A percentile compares a stretch with the other conserved stretches of the same genome.
Conservation (phyloP, 2,329 filamentous ascomycete species). For the Cladosporium sphaerospermum region DNA sequence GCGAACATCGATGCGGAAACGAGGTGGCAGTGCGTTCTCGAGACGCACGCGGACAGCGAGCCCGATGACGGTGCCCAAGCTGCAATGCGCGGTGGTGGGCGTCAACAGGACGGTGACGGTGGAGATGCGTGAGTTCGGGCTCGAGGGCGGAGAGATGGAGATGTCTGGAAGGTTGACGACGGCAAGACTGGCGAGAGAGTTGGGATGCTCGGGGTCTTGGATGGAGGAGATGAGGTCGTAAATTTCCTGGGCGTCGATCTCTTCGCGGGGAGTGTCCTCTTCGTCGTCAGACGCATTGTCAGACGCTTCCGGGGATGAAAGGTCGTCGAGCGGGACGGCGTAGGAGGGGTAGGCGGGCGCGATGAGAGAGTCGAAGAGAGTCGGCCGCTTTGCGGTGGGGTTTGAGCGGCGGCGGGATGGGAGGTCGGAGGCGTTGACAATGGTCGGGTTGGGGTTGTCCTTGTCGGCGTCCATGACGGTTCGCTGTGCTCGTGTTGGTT, state of each 20-base stretch:
- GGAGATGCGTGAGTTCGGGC: conserved; percentile 57
- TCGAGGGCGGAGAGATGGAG: conserved; percentile 63
- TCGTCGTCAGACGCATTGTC: conserved; percentile 49
- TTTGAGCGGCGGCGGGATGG: conserved; percentile 61
- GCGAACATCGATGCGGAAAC: conserved; percentile 84
- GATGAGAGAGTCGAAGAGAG: conserved; percentile 48
- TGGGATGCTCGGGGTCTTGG: conserved; percentile 91
- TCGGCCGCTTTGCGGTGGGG: conserved; percentile 40
- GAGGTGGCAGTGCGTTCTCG: conserved; percentile 82
- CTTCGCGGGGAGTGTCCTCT: conserved; percentile 62
- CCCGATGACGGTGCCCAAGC: conserved; percentile 90
- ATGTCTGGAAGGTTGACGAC: conserved; percentile 97
- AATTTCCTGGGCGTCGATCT: conserved; percentile 95
- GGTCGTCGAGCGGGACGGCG: conserved; percentile 33
- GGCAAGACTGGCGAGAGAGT: conserved; percentile 85
- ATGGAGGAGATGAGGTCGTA: conserved; percentile 94
- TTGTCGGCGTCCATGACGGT: conserved; percentile 38
- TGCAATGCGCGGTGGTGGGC: conserved; percentile 95
- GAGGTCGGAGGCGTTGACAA: conserved; percentile 80
- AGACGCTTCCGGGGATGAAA: conserved; percentile 28
- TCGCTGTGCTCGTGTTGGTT: neutral
- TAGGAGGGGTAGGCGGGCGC: conserved; percentile 44
- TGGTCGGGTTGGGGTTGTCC: conserved; percentile 85
- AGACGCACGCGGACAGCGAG: conserved; percentile 86
- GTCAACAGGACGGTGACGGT: conserved; percentile 84